A percentile compares a stretch with the other conserved stretches of the same genome.
These are phyloP conservation scores for Carex scoparia DNA, from an alignment of 176 grass and related monocot species.

Conservation along the genomic window DNA sequence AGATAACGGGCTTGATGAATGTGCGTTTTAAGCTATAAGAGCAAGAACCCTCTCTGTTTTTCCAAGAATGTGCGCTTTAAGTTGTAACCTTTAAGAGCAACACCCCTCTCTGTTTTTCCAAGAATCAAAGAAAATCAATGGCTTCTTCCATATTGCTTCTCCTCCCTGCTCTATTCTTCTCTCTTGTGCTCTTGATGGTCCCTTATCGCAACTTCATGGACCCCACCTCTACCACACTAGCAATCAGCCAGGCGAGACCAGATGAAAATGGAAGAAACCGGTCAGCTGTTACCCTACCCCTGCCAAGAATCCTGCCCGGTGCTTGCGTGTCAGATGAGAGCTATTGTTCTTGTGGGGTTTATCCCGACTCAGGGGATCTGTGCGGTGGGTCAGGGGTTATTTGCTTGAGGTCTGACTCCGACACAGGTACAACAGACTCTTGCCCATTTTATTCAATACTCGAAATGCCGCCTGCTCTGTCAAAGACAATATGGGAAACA, in stretches of 20 bases:
- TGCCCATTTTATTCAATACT: too few species aligned
- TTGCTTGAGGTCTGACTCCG: too few species aligned
- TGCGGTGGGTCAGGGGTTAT: too few species aligned
- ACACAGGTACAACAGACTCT: too few species aligned
- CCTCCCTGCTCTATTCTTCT: not conserved
- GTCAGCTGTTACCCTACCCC: not conserved
- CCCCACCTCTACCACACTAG: conserved; percentile 41
- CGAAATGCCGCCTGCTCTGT: too few species aligned
- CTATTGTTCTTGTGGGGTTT: too few species aligned
- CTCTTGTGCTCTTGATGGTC: not conserved
- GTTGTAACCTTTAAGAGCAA: not conserved
- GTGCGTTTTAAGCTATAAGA: too few species aligned
- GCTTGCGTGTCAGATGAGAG: not conserved
- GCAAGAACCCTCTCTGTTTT: too few species aligned
- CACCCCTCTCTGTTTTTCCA: not conserved
- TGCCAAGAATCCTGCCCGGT: conserved; percentile 43
- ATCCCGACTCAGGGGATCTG: too few species aligned
- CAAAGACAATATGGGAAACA: too few species aligned
- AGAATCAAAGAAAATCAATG: not conserved
- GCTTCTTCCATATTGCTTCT: not conserved
- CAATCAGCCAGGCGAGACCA: conserved; percentile 28
- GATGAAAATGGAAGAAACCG: not conserved
- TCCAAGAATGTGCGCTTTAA: too few species aligned
- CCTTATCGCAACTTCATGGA: not conserved
- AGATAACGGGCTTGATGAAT: too few species aligned